Base-by-base conservation (phyloP, 2,329 filamentous ascomycete species). In the Nigrospora oryzae region DNA sequence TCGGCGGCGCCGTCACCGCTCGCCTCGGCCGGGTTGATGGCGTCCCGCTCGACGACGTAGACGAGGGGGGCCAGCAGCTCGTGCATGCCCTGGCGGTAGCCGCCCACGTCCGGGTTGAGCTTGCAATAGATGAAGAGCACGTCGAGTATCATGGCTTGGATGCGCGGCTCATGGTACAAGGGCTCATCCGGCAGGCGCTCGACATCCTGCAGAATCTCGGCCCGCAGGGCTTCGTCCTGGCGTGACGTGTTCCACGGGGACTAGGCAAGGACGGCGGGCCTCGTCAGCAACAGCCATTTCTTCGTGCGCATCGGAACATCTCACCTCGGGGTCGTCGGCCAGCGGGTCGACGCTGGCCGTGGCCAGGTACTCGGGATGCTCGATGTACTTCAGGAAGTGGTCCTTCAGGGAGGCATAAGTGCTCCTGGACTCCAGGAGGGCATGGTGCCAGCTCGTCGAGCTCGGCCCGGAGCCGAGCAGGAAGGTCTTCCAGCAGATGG, bases 71-170 rank as follows among this genome's bases (percentile, higher is more conserved):
- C 93, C 13, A 97, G 73, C 37, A 98, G 71, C 65, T 98, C 93
- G 61, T 98, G 93, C 91, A 98, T 98, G 11, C 93, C 93, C 67
- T 98, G 93, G n/a, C 93, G 81, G 61, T 98, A 98, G 15, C 81
- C 89, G 14, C 89, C 89, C 44, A 89, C 75, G 53, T 84, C 81
- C 2, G 88, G 88, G 58, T 97, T 88, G 43, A 94, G 76, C 64
- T 95, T 97, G 68, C 89, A 93, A 66, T 90, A 97, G 52, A 98
- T 78, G 64, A 97, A 98, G 32, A 98, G 72, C 31, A 96, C 82
- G 59, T 98, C 87, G 31, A 94, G 68, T 55, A 98, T 83, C 64
- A 88, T 86, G 36, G 73, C 75, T 62, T 97, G 93, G 1, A 86
- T 87, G 13, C 74, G 69, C 12, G 83, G 78, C 53, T 90, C 79